These are phyloP conservation scores for Syzygium oleosum DNA, from an alignment of 345 rosid genomes.

Conservation along the genomic window DNA sequence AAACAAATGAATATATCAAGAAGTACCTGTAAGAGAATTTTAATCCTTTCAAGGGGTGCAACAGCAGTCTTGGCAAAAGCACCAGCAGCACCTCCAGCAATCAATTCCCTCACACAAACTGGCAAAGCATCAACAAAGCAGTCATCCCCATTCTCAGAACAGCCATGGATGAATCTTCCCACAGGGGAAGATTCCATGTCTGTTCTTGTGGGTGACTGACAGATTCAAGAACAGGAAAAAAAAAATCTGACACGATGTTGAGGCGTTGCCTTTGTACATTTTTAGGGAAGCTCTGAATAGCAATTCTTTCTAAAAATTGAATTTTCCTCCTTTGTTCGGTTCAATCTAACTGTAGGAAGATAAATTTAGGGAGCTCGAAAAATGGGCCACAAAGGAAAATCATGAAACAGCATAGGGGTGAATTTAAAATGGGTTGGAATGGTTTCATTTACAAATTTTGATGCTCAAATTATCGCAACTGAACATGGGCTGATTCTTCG, in stretches of 20 bases:
- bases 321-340: neutral
- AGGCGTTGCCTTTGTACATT: neutral
- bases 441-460: neutral
- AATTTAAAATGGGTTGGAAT: neutral
- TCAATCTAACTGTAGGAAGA: neutral
- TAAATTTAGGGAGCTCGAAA: neutral
- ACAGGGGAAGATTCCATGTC: conserved; percentile 1
- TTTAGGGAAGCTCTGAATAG: neutral
- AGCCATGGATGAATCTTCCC: conserved; percentile 50
- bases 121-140: conserved; percentile 51
- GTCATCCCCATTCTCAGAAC: conserved; percentile 23
- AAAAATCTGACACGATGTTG: neutral
- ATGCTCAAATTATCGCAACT: neutral
- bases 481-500: neutral
- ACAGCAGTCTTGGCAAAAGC: conserved; percentile 81
- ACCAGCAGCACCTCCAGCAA: conserved; percentile 96
- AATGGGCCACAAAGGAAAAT: neutral
- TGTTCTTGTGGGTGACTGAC: neutral
- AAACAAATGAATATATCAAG: neutral
- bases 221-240: neutral
- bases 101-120: conserved; percentile 69
- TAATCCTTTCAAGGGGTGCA: conserved; percentile 85
- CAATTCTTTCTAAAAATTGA: neutral
- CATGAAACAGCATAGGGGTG: neutral
- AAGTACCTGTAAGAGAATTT: conserved; percentile 78